phyloP scores from a whole-genome alignment of 805 yeast genomes.

The Starmera dryadoides region DNA sequence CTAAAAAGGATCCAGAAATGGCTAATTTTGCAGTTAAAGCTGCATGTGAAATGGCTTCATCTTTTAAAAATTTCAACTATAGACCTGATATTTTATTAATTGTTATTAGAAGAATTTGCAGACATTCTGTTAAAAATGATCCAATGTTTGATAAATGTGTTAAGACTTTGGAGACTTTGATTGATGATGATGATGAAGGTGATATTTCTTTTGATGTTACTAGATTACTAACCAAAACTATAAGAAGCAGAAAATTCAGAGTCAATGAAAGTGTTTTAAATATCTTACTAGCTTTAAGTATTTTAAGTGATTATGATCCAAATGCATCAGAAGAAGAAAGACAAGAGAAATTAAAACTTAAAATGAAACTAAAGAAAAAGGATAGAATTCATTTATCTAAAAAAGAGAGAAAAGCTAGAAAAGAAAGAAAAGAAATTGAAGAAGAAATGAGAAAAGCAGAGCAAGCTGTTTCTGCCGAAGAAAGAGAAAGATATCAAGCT shows the following conservation, averaged over 20 bases:
- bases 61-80: slow-evolving; percentile 74
- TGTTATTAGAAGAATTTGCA: slow-evolving; percentile 60
- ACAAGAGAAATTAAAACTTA: slow-evolving; percentile 33
- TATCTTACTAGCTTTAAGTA: slow-evolving; percentile 57
- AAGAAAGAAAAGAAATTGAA: slow-evolving; percentile 81
- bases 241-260: slow-evolving; percentile 66
- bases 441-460: slow-evolving; percentile 87
- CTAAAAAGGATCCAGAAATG: slow-evolving; percentile 26
- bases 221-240: slow-evolving; percentile 57
- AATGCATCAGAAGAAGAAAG: slow-evolving; percentile 41
- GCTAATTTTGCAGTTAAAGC: slow-evolving; percentile 65
- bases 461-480: slow-evolving; percentile 78
- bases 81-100: slow-evolving; percentile 67
- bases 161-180: slow-evolving; percentile 57
- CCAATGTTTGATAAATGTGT: slow-evolving; percentile 52
- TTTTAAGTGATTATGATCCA: slow-evolving; percentile 70
- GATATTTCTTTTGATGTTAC: slow-evolving; percentile 71
- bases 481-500: slow-evolving; percentile 79
- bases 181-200: slow-evolving; percentile 78
- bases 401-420: slow-evolving; percentile 79
- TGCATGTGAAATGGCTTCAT: slow-evolving; percentile 65
- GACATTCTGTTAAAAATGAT: slow-evolving; percentile 38
- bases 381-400: slow-evolving; percentile 90
- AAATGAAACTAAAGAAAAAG: slow-evolving; percentile 69
- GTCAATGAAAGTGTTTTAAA: slow-evolving; percentile 81